Conservation (phyloP, 1,139 yeast species). For the Candida sp. region DNA sequence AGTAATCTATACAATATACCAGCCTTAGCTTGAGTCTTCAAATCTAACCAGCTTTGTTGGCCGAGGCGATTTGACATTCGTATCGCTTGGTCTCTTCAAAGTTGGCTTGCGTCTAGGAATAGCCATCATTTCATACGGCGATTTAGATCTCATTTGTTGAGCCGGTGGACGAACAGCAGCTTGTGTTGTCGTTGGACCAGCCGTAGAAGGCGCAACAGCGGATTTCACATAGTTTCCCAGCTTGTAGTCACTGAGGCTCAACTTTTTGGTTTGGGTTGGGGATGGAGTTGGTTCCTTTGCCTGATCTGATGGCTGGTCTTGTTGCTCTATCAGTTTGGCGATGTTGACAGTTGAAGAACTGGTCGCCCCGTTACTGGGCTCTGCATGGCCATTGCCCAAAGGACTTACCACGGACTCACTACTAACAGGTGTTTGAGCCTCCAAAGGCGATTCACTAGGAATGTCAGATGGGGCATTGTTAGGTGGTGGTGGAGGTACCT, state of each 20-base stretch:
- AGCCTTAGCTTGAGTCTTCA: neutral
- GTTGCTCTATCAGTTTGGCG: too few relatives aligned
- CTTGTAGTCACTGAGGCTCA: neutral
- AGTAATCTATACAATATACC: neutral
- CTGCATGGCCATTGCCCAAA: too few relatives aligned
- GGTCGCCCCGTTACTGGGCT: too few relatives aligned
- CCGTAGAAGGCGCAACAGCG: too few relatives aligned
- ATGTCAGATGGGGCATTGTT: too few relatives aligned
- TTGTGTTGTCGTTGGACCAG: too few relatives aligned
- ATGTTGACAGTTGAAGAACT: too few relatives aligned
- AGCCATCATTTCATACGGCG: neutral
- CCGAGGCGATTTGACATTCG: slow-evolving; percentile 3
- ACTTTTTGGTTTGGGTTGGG: neutral
- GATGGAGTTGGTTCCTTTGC: neutral
- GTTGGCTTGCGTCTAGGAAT: slow-evolving; percentile 2
- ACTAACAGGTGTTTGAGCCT: too few relatives aligned
- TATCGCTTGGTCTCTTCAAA: slow-evolving; percentile 1
- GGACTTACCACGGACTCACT: too few relatives aligned
- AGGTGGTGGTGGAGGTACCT: neutral
- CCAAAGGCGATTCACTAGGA: too few relatives aligned
- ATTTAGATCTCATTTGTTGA: neutral
- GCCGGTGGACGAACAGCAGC: neutral
- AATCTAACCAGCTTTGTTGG: slow-evolving; percentile 32
- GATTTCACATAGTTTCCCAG: neutral
- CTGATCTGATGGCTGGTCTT: too few relatives aligned